These are phyloP conservation scores for Diphasiastrum complanatum DNA, from an alignment of 83 land plant species.

Conservation along the genomic window DNA sequence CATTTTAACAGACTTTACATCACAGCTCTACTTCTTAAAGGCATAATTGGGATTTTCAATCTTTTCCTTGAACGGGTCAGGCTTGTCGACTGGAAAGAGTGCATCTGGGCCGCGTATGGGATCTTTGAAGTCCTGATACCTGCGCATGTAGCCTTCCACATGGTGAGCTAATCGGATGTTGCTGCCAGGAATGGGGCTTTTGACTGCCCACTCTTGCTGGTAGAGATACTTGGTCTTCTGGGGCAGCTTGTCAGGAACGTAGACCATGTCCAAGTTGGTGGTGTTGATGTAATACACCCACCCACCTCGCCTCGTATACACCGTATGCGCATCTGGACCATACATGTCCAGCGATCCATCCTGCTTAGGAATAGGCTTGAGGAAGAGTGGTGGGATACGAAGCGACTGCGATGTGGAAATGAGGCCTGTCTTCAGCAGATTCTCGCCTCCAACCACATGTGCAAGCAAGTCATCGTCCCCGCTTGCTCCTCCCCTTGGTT, in stretches of 20 bases:
- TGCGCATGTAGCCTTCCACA: slow-evolving; percentile 8
- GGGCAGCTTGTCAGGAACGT: slow-evolving; percentile 8
- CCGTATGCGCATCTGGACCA: not conserved
- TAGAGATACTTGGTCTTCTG: not conserved
- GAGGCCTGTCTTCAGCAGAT: not conserved
- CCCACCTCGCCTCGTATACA: not conserved
- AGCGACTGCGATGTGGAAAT: slow-evolving; percentile 5
- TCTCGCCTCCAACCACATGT: slow-evolving; percentile 2
- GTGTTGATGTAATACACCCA: slow-evolving; percentile 9
- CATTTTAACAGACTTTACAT: too few relatives aligned
- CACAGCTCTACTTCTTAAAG: not conserved
- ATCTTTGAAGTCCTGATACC: not conserved
- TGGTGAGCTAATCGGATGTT: slow-evolving; percentile 5
- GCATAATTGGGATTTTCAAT: not conserved
- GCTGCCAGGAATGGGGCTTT: slow-evolving; percentile 3
- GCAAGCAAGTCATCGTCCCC: not conserved
- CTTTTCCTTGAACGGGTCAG: not conserved
- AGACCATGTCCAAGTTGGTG: not conserved
- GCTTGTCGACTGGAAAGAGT: not conserved
- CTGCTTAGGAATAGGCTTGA: slow-evolving; percentile 1
- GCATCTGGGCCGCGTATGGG: not conserved
- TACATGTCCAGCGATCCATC: not conserved
- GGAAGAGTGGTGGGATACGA: slow-evolving; percentile 1
- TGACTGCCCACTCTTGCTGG: slow-evolving; percentile 18
- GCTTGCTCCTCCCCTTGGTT: not conserved